Percentiles rank a stretch among this genome's conserved stretches.
These are phyloP conservation scores for Ruellia speciosa DNA, from an alignment of 305 asterid species.

Conservation along the genomic window DNA sequence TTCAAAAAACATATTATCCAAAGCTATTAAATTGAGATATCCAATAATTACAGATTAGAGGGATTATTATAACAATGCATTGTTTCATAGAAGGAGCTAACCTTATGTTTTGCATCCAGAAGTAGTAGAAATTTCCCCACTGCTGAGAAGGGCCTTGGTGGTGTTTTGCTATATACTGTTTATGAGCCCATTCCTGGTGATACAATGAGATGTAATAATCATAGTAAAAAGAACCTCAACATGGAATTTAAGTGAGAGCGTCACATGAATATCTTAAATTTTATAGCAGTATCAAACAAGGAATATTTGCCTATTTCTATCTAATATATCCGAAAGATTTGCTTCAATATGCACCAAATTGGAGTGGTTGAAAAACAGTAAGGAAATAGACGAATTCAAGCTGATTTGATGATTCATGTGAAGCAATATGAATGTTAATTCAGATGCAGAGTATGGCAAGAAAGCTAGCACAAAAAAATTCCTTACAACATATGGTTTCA, in stretches of 20 bases:
- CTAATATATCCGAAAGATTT: not conserved
- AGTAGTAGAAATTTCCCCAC: slow-evolving; percentile 95
- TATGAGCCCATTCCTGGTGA: slow-evolving; percentile 86
- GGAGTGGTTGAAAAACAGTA: too few relatives aligned
- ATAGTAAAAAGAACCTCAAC: slow-evolving; percentile 6
- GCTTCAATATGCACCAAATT: too few relatives aligned
- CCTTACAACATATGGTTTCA: not conserved
- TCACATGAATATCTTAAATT: not conserved
- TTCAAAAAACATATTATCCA: not conserved
- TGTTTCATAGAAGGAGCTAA: slow-evolving; percentile 22
- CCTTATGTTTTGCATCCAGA: slow-evolving; percentile 95
- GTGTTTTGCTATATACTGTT: slow-evolving; percentile 83
- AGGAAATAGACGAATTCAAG: not conserved
- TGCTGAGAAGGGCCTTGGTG: slow-evolving; percentile 98
- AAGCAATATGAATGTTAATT: not conserved
- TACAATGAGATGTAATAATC: slow-evolving; percentile 16
- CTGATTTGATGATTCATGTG: slow-evolving; percentile 1
- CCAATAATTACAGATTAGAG: not conserved
- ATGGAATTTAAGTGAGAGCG: slow-evolving; percentile 1
- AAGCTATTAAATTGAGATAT: not conserved
- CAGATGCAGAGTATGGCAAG: slow-evolving; percentile 1
- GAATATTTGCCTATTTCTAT: not conserved
- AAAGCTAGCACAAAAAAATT: not conserved
- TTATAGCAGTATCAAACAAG: not conserved
- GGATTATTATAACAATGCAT: not conserved